Conservation (phyloP, 441 rosid genomes). For the Gossypium davidsonii region DNA sequence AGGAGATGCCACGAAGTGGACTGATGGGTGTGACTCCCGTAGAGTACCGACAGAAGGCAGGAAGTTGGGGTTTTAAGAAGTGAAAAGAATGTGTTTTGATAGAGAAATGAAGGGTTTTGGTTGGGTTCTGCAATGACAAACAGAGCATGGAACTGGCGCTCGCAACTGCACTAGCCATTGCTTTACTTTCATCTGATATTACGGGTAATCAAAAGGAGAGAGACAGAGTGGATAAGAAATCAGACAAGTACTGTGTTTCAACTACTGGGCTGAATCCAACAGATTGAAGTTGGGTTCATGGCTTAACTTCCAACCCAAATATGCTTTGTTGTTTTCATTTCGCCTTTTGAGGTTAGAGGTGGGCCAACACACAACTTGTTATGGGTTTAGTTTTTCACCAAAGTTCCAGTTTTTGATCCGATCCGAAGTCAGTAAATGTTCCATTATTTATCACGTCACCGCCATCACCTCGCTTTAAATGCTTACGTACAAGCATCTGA, state of each 20-base stretch:
- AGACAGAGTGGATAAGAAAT: neutral
- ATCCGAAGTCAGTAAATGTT: too few species aligned
- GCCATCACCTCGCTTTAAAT: too few species aligned
- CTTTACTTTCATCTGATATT: neutral
- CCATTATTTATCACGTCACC: too few species aligned
- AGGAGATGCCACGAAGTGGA: constrained; percentile 31
- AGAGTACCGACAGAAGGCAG: constrained; percentile 12
- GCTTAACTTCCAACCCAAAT: neutral
- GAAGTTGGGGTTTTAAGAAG: constrained; percentile 7
- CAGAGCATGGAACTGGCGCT: constrained; percentile 24
- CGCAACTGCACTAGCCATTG: constrained; percentile 13
- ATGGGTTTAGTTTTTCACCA: neutral
- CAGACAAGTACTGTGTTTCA: neutral
- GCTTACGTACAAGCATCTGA: too few species aligned
- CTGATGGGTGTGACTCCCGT: constrained; percentile 14
- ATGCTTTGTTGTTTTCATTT: neutral
- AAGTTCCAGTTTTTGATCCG: neutral
- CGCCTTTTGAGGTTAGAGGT: neutral
- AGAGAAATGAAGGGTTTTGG: constrained; percentile 17
- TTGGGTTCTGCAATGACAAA: constrained; percentile 20
- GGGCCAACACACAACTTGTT: neutral
- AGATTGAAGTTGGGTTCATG: neutral
- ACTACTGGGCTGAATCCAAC: neutral
- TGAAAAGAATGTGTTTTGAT: constrained; percentile 9
- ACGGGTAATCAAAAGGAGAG: neutral